Conservation (phyloP, 805 yeast genomes). For the Barnettozyma siamensis region DNA sequence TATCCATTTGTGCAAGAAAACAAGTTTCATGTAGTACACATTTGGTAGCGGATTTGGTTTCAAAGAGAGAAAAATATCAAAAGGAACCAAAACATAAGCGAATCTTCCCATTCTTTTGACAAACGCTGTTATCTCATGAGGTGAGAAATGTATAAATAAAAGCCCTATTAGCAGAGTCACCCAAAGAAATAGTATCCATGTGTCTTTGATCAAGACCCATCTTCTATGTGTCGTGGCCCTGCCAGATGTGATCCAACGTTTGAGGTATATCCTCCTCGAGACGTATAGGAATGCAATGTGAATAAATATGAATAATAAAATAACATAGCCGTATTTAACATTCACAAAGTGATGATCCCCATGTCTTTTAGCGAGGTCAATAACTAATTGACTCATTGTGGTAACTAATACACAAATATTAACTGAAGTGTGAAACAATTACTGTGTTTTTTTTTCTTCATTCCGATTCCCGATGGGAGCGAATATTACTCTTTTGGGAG, state of each 20-base stretch:
- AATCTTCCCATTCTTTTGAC: conserved; percentile 59
- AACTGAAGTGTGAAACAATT: too few species aligned
- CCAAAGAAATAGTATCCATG: conserved; percentile 33
- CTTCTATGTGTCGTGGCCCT: conserved; percentile 32
- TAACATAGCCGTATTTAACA: conserved; percentile 52
- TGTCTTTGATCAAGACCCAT: conserved; percentile 30
- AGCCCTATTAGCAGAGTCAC: conserved; percentile 26
- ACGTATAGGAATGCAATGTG: conserved; percentile 34
- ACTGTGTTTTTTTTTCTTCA: too few species aligned
- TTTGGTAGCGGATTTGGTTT: conserved; percentile 47
- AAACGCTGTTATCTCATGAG: conserved; percentile 30
- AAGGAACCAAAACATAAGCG: conserved; percentile 50
- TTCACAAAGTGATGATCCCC: conserved; percentile 50
- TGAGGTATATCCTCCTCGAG: conserved; percentile 28
- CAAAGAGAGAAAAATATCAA: conserved; percentile 49
- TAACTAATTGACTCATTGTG: neutral
- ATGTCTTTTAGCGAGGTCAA: conserved; percentile 35
- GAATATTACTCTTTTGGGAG: too few species aligned
- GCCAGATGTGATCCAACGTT: conserved; percentile 34
- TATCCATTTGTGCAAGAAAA: conserved; percentile 66
- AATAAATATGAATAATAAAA: conserved; percentile 36
- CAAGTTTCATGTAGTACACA: conserved; percentile 46
- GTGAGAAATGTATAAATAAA: conserved; percentile 30
- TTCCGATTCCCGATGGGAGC: too few species aligned
- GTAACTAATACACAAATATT: too few species aligned